These are phyloP conservation scores for Chlorella sorokiniana DNA, from an alignment of 139 green algal genomes.

Conservation along the genomic window DNA sequence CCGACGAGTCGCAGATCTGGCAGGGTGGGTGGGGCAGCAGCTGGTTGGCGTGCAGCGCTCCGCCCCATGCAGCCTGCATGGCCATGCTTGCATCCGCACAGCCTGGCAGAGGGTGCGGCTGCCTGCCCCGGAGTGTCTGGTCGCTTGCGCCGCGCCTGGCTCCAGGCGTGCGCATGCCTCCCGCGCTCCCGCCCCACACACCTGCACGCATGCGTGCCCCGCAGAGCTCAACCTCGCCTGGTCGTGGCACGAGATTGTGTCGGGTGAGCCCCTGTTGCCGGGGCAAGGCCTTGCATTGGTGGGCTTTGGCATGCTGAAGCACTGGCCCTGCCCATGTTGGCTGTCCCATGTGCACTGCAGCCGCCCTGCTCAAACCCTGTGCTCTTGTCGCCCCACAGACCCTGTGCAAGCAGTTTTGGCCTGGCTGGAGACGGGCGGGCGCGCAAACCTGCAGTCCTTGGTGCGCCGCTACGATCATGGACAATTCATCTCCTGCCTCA, in stretches of 20 bases:
- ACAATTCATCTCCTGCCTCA: too few species aligned
- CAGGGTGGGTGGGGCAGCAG: constrained; percentile 1
- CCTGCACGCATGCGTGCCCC: too few species aligned
- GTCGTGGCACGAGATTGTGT: constrained; percentile 26
- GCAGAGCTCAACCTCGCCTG: constrained; percentile 29
- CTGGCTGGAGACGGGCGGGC: too few species aligned
- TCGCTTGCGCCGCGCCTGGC: not conserved
- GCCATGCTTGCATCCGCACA: not conserved
- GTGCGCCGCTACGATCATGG: too few species aligned
- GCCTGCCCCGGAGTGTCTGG: too few species aligned
- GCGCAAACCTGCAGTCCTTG: too few species aligned
- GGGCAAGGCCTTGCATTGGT: too few species aligned
- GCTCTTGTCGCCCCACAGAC: too few species aligned
- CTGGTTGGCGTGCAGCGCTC: not conserved
- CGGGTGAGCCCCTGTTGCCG: not conserved
- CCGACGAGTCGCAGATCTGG: constrained; percentile 29
- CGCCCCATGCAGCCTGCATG: not conserved
- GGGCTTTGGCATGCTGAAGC: not conserved
- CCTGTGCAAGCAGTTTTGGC: too few species aligned
- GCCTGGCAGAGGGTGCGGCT: not conserved
- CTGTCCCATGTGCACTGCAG: not conserved
- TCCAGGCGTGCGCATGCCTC: not conserved
- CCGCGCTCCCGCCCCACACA: not conserved
- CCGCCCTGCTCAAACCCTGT: too few species aligned
- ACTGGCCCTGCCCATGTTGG: not conserved